Conservation (phyloP, 2,329 filamentous ascomycete genomes). For the Lasiodiplodia hormozganensis region DNA sequence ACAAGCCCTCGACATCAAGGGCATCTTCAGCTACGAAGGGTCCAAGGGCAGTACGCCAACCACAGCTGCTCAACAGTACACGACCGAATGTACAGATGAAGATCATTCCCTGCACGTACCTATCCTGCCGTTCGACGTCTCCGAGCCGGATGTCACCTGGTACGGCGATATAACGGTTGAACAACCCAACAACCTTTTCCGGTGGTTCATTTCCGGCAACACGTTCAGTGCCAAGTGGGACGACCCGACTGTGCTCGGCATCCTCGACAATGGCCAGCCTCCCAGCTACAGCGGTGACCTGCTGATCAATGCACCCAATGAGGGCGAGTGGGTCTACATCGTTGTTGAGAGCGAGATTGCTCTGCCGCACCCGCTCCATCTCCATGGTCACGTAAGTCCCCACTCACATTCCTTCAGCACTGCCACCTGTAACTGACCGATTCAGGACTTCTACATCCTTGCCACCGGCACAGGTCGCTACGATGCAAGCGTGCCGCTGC, state of each 20-base stretch:
- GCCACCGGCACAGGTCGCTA: conserved; percentile 45
- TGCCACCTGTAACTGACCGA: neutral
- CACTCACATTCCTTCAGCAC: too few relatives aligned
- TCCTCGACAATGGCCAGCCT: conserved; percentile 43
- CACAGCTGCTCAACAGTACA: conserved; percentile 44
- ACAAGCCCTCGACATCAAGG: conserved; percentile 42
- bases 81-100: conserved; percentile 48
- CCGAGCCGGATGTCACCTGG: conserved; percentile 33
- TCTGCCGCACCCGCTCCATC: conserved; percentile 50
- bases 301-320: conserved; percentile 10
- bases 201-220: conserved; percentile 50
- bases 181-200: conserved; percentile 44
- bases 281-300: conserved; percentile 42
- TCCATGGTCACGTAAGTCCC: conserved; percentile 43
- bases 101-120: conserved; percentile 45
- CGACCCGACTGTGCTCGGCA: conserved; percentile 47
- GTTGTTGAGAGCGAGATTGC: conserved; percentile 39
- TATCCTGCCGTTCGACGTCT: conserved; percentile 38
- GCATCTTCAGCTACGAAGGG: conserved; percentile 49
- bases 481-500: conserved; percentile 42
- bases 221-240: conserved; percentile 48
- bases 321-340: conserved; percentile 24
- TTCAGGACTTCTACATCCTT: conserved; percentile 50
- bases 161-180: conserved; percentile 38
- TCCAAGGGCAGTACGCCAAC: conserved; percentile 39